Base-by-base conservation (phyloP, 1,284 basidiomycete genomes). In the Malassezia japonica region DNA sequence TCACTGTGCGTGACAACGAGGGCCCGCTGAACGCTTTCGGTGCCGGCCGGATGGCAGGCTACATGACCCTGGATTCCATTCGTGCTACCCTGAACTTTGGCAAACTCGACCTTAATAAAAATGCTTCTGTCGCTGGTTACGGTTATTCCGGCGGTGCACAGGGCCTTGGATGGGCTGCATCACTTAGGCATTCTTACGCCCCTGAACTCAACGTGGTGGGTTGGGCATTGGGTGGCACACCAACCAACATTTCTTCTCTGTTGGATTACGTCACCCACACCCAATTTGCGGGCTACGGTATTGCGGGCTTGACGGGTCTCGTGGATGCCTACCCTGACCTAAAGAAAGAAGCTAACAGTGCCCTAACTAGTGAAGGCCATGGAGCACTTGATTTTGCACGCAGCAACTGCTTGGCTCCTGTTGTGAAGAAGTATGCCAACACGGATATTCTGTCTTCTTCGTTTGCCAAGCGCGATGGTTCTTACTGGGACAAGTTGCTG, bases 141-240 rank as follows among this genome's bases (percentile, higher is more conserved):
- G 68, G 67, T 13, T 69, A 70, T 44, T 65, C 62, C 3, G 65
- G 67, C 7, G 68, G 68, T 15, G 66, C 59, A 3, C 52, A 62
- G 2, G 60, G 63, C 9, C 55, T 58, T 0, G 63, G 62, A 1
- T 69, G 66, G 66, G 63, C 65, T 1, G 51, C 57, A 0, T 49
- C 61, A n/a, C 12, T 61, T 12, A 48, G 60, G 32, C 43, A 57
- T 2, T 33, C 42, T 5, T 65, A 67, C 21, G 59, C 63, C 3
- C 48, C 57, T 1, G 65, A 67, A 6, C 24, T 67, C 16, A 35
- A 46, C n/a, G 35, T 46, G 0, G 27, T 15, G 3, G 45, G n/a
- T 12, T 46, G 45, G 45, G 24, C 45, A 3, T 29, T 36, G 2
- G 45, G 45, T 28, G 45, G 45, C 10, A 37, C 34, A 1, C 15